Conservation (phyloP, 1,139 yeast genomes). For the Keqinozyma sinolaborantium region DNA sequence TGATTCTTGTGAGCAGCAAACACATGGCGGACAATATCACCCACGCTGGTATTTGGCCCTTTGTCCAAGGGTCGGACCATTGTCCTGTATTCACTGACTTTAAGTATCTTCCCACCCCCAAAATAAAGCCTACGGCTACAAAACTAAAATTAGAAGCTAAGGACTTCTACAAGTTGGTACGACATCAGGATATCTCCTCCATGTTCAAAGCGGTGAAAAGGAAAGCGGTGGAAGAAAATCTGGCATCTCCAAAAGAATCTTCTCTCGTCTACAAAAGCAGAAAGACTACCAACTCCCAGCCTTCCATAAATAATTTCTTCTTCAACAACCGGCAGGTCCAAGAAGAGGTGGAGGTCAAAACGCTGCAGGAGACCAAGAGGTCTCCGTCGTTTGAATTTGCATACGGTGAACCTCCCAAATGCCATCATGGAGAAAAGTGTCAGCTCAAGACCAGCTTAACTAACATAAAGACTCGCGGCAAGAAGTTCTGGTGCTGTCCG, state of each 20-base stretch:
- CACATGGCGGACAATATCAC: conserved; percentile 27
- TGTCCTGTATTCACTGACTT: conserved; percentile 86
- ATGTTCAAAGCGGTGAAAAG: conserved; percentile 32
- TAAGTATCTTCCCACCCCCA: conserved; percentile 3
- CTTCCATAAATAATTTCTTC: conserved; percentile 14
- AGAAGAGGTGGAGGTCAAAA: neutral
- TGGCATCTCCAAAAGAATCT: conserved; percentile 1
- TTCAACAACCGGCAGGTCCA: neutral
- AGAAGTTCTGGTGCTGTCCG: conserved; percentile 59
- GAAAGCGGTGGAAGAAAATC: conserved; percentile 1
- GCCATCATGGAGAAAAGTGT: conserved; percentile 50
- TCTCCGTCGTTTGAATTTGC: conserved; percentile 8
- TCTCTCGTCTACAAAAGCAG: neutral
- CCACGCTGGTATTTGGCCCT: conserved; percentile 65
- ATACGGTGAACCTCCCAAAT: conserved; percentile 42
- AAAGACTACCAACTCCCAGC: conserved; percentile 8
- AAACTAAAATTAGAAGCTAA: conserved; percentile 56
- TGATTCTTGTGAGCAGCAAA: conserved; percentile 48
- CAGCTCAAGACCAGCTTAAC: conserved; percentile 46
- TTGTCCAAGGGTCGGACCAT: conserved; percentile 84
- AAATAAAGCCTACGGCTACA: conserved; percentile 4
- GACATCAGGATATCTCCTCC: conserved; percentile 49
- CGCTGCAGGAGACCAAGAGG: no score
- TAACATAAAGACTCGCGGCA: conserved; percentile 45
- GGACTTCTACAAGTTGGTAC: conserved; percentile 43